Evolutionary conservation across 2,329 filamentous ascomycete genomes (phyloP), one percentile per base, ranked within the genome.

Genomic region (Phaeophleospora eucalypticola): DNA sequence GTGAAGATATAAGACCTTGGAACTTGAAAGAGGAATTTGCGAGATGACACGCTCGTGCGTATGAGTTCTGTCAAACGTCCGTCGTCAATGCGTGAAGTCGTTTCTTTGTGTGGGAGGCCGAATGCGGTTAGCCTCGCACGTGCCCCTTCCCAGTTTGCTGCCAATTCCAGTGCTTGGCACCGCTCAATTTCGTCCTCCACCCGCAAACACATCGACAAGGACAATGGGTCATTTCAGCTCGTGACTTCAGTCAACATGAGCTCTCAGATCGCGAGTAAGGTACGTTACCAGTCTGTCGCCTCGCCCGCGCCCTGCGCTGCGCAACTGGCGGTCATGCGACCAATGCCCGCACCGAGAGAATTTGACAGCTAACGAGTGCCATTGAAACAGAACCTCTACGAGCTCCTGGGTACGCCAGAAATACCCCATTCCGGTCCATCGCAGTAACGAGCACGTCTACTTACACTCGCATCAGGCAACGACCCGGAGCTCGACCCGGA

Each of bases 341-440:
- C 46, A 40, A 27, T 41, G 17, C 38, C 16, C 35, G 24, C 29
- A 7, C 19, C 33, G 21, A 12, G 20, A 48, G 48, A 51, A 50
- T 54, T 49, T 48, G 52, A 49, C 41, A 60, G 43, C 57, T 55
- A 40, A 55, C 49, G 46, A 41, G 17, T 19, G 36, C 36, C 35
- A 44, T 37, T 43, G 45, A 39, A 20, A 60, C 65, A 97, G 93
- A 98, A 98, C 82, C 84, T 87, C 69, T 97, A 87, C 82, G 91
- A 93, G 82, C 85, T 95, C 78, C 89, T 98, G 81, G 91, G 93
- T 97, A 95, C 51, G 58, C 43, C 36, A 16, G 12, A 6, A 29
- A 6, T 12, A 29, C 24, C 24, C 7, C 15, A 50, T 36, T 38
- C 48, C 44, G 38, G 41, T 20, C 46, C 40, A 45, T 43, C 41